Conservation (phyloP, 2,329 filamentous ascomycete genomes). For the Colletotrichum falcatum region DNA sequence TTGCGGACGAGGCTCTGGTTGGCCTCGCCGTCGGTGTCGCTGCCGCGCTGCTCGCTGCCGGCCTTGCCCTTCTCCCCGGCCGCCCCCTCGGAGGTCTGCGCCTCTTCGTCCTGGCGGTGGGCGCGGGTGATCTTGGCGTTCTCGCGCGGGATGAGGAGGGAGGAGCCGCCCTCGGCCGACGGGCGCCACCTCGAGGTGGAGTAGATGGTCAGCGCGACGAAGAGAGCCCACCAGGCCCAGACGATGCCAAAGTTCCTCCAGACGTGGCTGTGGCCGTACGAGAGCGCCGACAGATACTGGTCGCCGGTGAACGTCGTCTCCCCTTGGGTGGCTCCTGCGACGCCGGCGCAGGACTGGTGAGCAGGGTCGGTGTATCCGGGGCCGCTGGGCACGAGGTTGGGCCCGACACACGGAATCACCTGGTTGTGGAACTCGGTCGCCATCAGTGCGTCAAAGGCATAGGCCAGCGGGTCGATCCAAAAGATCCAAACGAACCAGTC, state of each 20-base stretch:
- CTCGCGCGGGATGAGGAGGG: conserved; percentile 73
- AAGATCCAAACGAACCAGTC: conserved; percentile 73
- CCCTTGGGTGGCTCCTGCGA: conserved; percentile 65
- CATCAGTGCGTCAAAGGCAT: conserved; percentile 76
- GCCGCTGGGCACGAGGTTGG: conserved; percentile 64
- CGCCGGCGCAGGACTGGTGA: conserved; percentile 67
- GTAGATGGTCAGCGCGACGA: conserved; percentile 67
- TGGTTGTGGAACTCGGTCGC: conserved; percentile 77
- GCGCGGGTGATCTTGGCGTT: conserved; percentile 55
- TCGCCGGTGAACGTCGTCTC: conserved; percentile 65
- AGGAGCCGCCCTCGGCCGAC: conserved; percentile 62
- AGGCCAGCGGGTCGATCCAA: conserved; percentile 75
- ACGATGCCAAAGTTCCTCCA: conserved; percentile 73
- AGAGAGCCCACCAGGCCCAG: conserved; percentile 73
- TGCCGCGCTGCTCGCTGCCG: conserved; percentile 59
- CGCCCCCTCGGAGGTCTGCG: conserved; percentile 44
- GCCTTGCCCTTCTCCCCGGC: conserved; percentile 51
- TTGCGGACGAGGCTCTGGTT: conserved; percentile 65
- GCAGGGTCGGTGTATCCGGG: conserved; percentile 57
- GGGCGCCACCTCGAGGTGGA: conserved; percentile 69
- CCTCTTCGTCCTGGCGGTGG: conserved; percentile 62
- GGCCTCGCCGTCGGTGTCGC: conserved; percentile 45
- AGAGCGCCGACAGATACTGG: conserved; percentile 67
- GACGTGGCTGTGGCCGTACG: conserved; percentile 63
- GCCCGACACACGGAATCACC: conserved; percentile 61